Evolutionary conservation across 2,329 filamentous ascomycete genomes (phyloP), one percentile per base, ranked within the genome.

Genomic region (Tricladium varicosporioides): DNA sequence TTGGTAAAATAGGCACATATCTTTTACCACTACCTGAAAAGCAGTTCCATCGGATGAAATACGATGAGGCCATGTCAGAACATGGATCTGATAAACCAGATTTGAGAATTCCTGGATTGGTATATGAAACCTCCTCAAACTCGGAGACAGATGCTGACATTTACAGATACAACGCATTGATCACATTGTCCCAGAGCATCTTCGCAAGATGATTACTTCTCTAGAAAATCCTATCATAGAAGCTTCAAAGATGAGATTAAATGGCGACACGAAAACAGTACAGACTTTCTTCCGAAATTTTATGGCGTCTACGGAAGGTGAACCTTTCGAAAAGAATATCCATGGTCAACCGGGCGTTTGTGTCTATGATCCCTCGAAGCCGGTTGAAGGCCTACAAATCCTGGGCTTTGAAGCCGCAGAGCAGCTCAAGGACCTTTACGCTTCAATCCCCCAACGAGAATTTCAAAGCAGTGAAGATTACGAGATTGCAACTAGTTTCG

Each of bases 21-120:
- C 13, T 63, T n/a, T 16, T 31, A 7, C 36, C 52, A 18, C 14
- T 65, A 19, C 56, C 54, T 7, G 11, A 54, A 5, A 18, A 11
- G 4, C n/a, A 40, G 8, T 71, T 71, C 47, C 54, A 51, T 42
- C 51, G 62, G 42, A 64, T 91, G 65, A 81, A 83, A 1, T 99
- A 97, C 68, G 72, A 88, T 32, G 78, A 89, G 42, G 88, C 88
- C 15, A 97, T 99, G 86, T 75, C 80, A 1, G 77, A 75, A 2
- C 96, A 92, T 67, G 94, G 94, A 10, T 89, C 85, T 4, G 94
- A 99, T 73, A 99, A 99, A 72, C 94, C 94, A 3, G 94, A 99
- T 69, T 75, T 93, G 9, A 84, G 94, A 15, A 87, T 92, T 40
- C 82, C 83, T 1, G 86, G 85, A 22, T 75, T 82, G 67, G 86